Evolutionary conservation across 2,329 filamentous ascomycete species (phyloP), one percentile per base, ranked within the genome.

Genomic region (Aspergillus ruber): DNA sequence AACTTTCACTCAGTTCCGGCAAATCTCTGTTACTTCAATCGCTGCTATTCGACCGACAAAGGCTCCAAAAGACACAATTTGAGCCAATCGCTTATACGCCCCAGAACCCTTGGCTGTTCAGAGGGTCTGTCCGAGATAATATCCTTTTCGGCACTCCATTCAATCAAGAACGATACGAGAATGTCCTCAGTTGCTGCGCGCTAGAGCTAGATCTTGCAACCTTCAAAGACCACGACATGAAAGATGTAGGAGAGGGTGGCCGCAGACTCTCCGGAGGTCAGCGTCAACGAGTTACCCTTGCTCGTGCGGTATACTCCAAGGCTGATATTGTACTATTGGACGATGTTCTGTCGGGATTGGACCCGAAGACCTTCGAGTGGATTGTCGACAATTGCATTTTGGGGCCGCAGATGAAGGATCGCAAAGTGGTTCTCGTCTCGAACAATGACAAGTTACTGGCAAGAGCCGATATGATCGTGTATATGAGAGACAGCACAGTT

Each of bases 41-140:
- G 13, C 21, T 50, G 18, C 10, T 50, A 4, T 33, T 29, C 9
- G 36, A 17, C 15, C 43, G 35, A 20, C 20, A 40, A 21, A 42
- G 6, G 21, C 18, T 52, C 10, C 33, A 41, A 12, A 47, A 43
- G 17, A 20, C 35, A 40, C 50, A 45, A 39, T 52, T 50, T 33
- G 50, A 52, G 27, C 50, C 50, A 10, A 44, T 52, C 17, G 46
- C 41, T 0, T 81, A 76, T 57, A 75, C 76, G 10, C 77, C 78
- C 1, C 82, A 84, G 55, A 76, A 78, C 0, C 78, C 81, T 0
- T 84, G 81, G 80, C 65, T 84, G 3, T 79, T 84, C 59, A 81
- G 77, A 62, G 82, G 80, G 71, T 82, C 75, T 6, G 81, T 84
- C 45, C 73, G 76, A 3, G 78, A 84, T 10, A 84, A 84, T 55